These are phyloP conservation scores for Xenosphaeropsis pyriputrescens DNA, from an alignment of 2,329 filamentous ascomycete genomes.

Conservation along the genomic window DNA sequence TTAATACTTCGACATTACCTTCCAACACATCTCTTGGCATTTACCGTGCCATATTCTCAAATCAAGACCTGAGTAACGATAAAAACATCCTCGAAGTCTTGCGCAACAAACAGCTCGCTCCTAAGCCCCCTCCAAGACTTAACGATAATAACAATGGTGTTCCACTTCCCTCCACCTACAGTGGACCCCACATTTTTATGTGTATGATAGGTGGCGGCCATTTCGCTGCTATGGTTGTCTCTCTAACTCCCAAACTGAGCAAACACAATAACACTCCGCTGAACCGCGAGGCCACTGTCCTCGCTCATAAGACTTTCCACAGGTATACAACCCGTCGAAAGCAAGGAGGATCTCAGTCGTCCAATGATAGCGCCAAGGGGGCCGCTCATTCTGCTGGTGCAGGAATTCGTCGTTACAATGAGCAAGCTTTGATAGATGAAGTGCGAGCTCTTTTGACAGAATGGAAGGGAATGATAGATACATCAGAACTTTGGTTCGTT, in stretches of 20 bases:
- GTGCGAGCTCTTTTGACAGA: slow-evolving; percentile 66
- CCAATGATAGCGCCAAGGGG: slow-evolving; percentile 89
- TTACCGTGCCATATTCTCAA: slow-evolving; percentile 69
- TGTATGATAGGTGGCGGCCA: slow-evolving; percentile 98
- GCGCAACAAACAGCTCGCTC: slow-evolving; percentile 61
- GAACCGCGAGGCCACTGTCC: slow-evolving; percentile 72
- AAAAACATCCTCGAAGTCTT: slow-evolving; percentile 51
- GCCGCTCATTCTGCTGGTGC: slow-evolving; percentile 89
- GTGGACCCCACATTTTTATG: slow-evolving; percentile 78
- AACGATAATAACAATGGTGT: slow-evolving; percentile 41
- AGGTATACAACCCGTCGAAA: slow-evolving; percentile 92
- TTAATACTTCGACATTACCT: slow-evolving; percentile 61
- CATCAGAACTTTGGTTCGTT: slow-evolving; percentile 73
- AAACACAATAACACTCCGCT: slow-evolving; percentile 53
- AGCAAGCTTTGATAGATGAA: slow-evolving; percentile 78
- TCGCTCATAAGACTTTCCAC: slow-evolving; percentile 96
- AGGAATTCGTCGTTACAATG: slow-evolving; percentile 81
- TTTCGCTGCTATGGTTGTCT: slow-evolving; percentile 93
- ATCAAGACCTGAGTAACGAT: slow-evolving; percentile 52
- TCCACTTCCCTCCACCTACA: slow-evolving; percentile 38
- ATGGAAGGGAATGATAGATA: slow-evolving; percentile 79
- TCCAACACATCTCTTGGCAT: slow-evolving; percentile 70
- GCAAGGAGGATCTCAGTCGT: slow-evolving; percentile 88
- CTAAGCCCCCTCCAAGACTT: slow-evolving; percentile 31
- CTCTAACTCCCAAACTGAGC: slow-evolving; percentile 64